Conservation (phyloP, 169 alveolate species). For the Babesia ovis region DNA sequence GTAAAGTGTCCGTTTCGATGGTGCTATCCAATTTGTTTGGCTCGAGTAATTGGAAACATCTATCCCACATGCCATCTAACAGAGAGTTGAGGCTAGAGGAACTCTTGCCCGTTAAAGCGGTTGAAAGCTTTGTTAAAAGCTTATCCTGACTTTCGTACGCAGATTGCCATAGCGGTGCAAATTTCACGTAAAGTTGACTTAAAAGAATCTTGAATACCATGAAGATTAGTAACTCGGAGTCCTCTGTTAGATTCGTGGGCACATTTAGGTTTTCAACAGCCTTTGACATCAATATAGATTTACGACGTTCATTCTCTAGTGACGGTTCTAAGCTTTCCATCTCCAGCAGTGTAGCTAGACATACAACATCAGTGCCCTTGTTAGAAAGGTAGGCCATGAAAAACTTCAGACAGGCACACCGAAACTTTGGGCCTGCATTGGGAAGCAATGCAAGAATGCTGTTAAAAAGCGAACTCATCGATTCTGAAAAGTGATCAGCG, state of each 20-base stretch:
- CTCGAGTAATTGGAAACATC: slow-evolving; percentile 7
- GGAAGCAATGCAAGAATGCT: slow-evolving; percentile 18
- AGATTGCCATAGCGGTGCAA: slow-evolving; percentile 57
- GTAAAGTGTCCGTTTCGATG: not conserved
- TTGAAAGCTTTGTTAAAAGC: not conserved
- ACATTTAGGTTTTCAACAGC: slow-evolving; percentile 18
- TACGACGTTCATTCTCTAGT: slow-evolving; percentile 42
- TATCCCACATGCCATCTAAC: slow-evolving; percentile 9
- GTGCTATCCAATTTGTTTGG: not conserved
- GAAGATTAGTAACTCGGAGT: not conserved
- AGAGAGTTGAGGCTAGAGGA: not conserved
- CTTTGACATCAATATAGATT: slow-evolving; percentile 37
- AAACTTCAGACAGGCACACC: slow-evolving; percentile 11
- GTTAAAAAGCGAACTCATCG: not conserved
- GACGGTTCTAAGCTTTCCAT: slow-evolving; percentile 30
- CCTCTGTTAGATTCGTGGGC: not conserved
- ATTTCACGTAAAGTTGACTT: slow-evolving; percentile 56
- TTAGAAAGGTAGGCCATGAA: not conserved
- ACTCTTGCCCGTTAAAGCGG: slow-evolving; percentile 7
- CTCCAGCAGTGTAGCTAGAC: slow-evolving; percentile 26
- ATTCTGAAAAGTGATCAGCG: not conserved
- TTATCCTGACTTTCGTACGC: slow-evolving; percentile 18
- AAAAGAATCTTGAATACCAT: slow-evolving; percentile 17
- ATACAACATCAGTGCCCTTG: not conserved
- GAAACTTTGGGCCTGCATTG: not conserved